Evolutionary conservation across 2,329 filamentous ascomycete genomes (phyloP), one percentile per base, ranked within the genome.

Genomic region (Colletotrichum musicola): DNA sequence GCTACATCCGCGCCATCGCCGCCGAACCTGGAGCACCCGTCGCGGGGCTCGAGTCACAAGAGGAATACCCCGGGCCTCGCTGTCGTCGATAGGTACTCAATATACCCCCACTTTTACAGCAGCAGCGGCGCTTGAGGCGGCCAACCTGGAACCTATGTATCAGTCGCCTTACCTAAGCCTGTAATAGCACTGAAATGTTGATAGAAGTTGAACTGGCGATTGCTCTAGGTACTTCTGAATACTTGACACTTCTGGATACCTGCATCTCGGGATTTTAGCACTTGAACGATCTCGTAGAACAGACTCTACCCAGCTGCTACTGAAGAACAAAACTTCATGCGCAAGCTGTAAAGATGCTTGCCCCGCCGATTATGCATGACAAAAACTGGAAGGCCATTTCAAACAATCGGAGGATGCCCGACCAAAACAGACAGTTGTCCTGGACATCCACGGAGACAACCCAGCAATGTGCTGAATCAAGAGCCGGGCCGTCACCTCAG

Each of bases 1-100:
- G 65, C 65, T 64, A 49, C 65, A 68, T 64, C 54, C 61, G 65
- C 61, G 49, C n/a, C 40, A 16, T 22, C 61, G 38, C 38, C 54
- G 61, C 61, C 46, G 49, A 64, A 68, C 35, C 27, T 25, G 42
- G 44, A 54, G 42, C 25, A 30, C 22, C 35, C 61, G 53, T 57
- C 53, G 64, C 27, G 44, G 64, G 59, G 59, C n/a, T 35, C 30
- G 30, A 35, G 30, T 35, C 30, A 35, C 30, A 35, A 35, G 30
- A 35, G 30, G 30, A 35, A 10, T 10, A 10, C 30, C 30, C 30
- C 30, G 30, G 30, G 7, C 30, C 30, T 35, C 30, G 10, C 30
- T 35, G 30, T 35, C 30, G 22, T 25, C 22, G 22, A 25, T 25
- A 35, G 30, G 30, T 35, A 35, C 30, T 35, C 4, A 7, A 35